Evolutionary conservation across 2,329 filamentous ascomycete species (phyloP).

Genomic region (Fusarium sulawesiense): DNA sequence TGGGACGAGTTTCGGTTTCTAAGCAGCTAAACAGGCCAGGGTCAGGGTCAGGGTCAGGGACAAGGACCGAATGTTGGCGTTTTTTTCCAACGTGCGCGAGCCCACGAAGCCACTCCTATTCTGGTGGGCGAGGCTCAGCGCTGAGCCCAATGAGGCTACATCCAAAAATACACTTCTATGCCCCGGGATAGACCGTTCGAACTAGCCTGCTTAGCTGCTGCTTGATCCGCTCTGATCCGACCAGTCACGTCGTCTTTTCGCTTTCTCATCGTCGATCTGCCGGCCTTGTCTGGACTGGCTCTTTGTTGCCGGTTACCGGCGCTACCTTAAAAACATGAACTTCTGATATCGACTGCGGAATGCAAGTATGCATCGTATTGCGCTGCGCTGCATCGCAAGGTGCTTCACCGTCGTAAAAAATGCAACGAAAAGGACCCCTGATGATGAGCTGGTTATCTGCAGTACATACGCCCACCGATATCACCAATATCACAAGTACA

Average conservation of each 20-base stretch:
- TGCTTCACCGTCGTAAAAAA: background rate
- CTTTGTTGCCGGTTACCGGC: constrained; percentile 14
- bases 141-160: constrained; percentile 35
- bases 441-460: constrained; percentile 17
- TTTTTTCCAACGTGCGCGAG: constrained; percentile 20
- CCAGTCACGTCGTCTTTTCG: constrained; percentile 24
- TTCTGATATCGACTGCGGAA: constrained; percentile 8
- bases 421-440: constrained; percentile 3
- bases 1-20: constrained; percentile 36
- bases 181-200: constrained; percentile 37
- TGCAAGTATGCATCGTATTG: background rate
- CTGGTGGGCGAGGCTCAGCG: constrained; percentile 20
- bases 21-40: constrained; percentile 15
- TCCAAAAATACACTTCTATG: constrained; percentile 9
- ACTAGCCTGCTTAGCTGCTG: constrained; percentile 30
- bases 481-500: constrained; percentile 9
- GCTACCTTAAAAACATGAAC: constrained; percentile 6
- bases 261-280: constrained; percentile 40
- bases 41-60: constrained; percentile 19
- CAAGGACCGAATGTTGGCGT: constrained; percentile 28
- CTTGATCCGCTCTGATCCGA: constrained; percentile 14
- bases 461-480: background rate
- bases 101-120: constrained; percentile 30
- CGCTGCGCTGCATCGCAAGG: background rate
- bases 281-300: constrained; percentile 15